Percentiles rank a stretch among this genome's conserved stretches.
These are phyloP conservation scores for Endocalyx cinctus DNA, from an alignment of 2,329 filamentous ascomycete genomes.

Conservation along the genomic window DNA sequence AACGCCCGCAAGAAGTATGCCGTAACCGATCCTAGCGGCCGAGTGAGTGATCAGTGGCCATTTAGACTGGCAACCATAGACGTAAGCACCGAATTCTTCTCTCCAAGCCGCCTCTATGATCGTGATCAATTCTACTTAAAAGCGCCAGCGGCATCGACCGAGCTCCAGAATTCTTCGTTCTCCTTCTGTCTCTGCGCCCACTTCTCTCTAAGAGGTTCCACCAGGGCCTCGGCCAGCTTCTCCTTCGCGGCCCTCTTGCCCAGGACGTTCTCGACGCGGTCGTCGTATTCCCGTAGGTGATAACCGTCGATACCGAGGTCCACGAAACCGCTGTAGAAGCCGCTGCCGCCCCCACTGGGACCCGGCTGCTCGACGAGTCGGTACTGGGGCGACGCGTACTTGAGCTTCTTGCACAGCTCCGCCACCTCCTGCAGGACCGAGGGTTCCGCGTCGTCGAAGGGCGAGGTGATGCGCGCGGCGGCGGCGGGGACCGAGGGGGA, in stretches of 20 bases:
- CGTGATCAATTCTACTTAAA: no score
- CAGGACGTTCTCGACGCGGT: slow-evolving; percentile 20
- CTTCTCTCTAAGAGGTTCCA: slow-evolving; percentile 29
- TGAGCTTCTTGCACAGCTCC: slow-evolving; percentile 29
- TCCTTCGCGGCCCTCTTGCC: slow-evolving; percentile 32
- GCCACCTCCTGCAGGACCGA: slow-evolving; percentile 19
- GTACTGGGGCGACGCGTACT: slow-evolving; percentile 31
- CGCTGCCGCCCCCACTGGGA: no score
- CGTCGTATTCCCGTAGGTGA: slow-evolving; percentile 8
- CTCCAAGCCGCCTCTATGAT: no score
- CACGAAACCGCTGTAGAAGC: slow-evolving; percentile 32
- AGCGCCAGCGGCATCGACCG: no score
- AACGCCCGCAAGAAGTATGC: no score
- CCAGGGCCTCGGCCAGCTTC: slow-evolving; percentile 35
- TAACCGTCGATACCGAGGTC: slow-evolving; percentile 9
- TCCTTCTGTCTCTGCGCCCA: slow-evolving; percentile 16
- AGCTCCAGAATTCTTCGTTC: slow-evolving; percentile 8
- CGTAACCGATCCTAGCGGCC: no score
- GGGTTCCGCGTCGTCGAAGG: slow-evolving; percentile 15
- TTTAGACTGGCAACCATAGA: no score
- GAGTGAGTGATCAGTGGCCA: no score
- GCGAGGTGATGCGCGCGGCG: neutral
- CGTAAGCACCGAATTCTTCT: no score
- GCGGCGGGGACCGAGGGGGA: neutral
- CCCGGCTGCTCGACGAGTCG: no score